These are phyloP conservation scores for Canariomyces notabilis DNA, from an alignment of 2,329 filamentous ascomycete species.

Conservation along the genomic window DNA sequence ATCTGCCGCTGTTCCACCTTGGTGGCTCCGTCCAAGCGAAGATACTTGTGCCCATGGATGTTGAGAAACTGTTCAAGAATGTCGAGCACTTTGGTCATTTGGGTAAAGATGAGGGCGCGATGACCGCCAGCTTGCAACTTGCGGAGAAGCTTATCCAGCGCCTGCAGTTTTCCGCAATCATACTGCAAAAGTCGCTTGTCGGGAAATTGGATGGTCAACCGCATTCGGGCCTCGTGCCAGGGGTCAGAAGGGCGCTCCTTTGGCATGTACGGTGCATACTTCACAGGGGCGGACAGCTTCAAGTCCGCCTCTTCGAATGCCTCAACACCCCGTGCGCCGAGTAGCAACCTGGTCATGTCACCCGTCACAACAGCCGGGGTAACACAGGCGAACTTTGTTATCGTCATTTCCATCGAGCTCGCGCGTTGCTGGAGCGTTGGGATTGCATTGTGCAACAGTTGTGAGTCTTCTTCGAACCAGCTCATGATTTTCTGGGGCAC, in stretches of 20 bases:
- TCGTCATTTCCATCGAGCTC: slow-evolving; percentile 63
- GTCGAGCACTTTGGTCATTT: slow-evolving; percentile 98
- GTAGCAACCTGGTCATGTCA: slow-evolving; percentile 63
- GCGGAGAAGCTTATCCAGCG: slow-evolving; percentile 78
- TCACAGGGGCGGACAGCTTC: slow-evolving; percentile 51
- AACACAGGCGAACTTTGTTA: slow-evolving; percentile 86
- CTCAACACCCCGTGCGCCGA: slow-evolving; percentile 56
- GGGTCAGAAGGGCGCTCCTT: slow-evolving; percentile 62
- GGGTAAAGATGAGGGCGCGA: slow-evolving; percentile 94
- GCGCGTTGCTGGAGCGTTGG: slow-evolving; percentile 70
- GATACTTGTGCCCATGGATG: slow-evolving; percentile 94
- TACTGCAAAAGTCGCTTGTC: slow-evolving; percentile 95
- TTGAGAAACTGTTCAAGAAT: slow-evolving; percentile 97
- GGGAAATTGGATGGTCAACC: slow-evolving; percentile 90
- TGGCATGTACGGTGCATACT: slow-evolving; percentile 52
- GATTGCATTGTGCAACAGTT: slow-evolving; percentile 61
- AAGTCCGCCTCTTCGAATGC: slow-evolving; percentile 54
- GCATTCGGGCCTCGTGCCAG: slow-evolving; percentile 90
- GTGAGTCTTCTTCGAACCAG: slow-evolving; percentile 71
- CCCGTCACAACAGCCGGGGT: slow-evolving; percentile 83
- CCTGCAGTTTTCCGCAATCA: slow-evolving; percentile 94
- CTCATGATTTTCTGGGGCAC: slow-evolving; percentile 59
- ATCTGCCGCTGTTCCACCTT: slow-evolving; percentile 95
- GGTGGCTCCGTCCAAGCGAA: slow-evolving; percentile 92
- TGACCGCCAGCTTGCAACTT: slow-evolving; percentile 85